Percentiles rank a stretch among this genome's conserved stretches.
phyloP scores from a whole-genome alignment of 805 yeast genomes.

The Starmerella vaccinii region DNA sequence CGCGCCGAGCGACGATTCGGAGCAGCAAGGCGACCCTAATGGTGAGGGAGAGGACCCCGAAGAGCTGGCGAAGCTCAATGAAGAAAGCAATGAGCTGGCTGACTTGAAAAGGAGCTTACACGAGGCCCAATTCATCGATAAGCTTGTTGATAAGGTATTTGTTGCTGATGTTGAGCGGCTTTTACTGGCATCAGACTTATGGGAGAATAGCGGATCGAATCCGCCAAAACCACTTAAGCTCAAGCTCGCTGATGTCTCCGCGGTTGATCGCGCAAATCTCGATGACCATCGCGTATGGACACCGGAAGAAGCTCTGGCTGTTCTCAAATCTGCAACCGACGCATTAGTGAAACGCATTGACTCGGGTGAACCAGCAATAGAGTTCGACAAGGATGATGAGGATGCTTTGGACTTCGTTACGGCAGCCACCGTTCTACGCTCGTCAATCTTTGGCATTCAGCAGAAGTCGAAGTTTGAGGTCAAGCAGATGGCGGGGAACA shows the following conservation, averaged over 20 bases:
- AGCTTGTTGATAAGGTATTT: conserved; percentile 42
- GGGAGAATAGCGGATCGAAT: conserved; percentile 60
- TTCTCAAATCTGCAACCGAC: conserved; percentile 42
- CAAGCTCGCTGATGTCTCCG: conserved; percentile 20
- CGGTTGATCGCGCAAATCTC: conserved; percentile 28
- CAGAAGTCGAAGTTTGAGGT: conserved; percentile 70
- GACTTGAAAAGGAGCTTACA: conserved; percentile 28
- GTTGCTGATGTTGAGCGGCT: conserved; percentile 69
- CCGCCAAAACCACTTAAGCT: conserved; percentile 55
- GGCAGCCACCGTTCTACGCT: conserved; percentile 84
- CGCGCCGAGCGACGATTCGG: conserved; percentile 31
- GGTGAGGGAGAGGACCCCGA: conserved; percentile 43
- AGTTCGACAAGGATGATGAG: conserved; percentile 88
- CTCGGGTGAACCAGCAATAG: conserved; percentile 33
- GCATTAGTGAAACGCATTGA: conserved; percentile 43
- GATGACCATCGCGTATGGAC: conserved; percentile 47
- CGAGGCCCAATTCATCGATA: conserved; percentile 30
- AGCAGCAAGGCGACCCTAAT: conserved; percentile 55
- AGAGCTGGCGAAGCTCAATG: conserved; percentile 28
- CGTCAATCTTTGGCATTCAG: conserved; percentile 76
- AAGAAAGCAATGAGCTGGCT: conserved; percentile 33
- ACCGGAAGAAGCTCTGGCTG: conserved; percentile 49
- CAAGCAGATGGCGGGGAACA: conserved; percentile 92
- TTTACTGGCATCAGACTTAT: conserved; percentile 46
- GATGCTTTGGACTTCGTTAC: conserved; percentile 83